phyloP scores from a whole-genome alignment of 1,139 yeast genomes.

The Protomyces arabidopsidicola region DNA sequence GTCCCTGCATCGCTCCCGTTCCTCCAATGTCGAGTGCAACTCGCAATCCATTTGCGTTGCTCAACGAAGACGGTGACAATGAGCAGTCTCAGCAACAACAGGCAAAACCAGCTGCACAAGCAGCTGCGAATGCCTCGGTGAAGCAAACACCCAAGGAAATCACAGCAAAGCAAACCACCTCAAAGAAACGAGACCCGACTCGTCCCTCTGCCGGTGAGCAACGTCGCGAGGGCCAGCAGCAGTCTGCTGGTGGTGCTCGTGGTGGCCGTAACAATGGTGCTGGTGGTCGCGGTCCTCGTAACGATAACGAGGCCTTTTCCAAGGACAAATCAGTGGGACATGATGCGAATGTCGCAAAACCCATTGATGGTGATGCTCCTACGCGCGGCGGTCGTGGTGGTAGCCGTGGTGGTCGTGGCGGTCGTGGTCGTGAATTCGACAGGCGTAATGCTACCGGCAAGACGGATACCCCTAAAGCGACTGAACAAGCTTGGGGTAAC shows the following conservation, averaged over 20 bases:
- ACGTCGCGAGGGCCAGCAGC: conserved; percentile 10
- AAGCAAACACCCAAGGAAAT: conserved; percentile 57
- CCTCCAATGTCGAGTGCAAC: conserved; percentile 11
- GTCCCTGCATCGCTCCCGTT: no score
- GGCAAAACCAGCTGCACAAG: background rate
- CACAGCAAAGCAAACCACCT: conserved; percentile 75
- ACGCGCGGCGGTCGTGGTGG: conserved; percentile 51
- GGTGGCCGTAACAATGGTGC: conserved; percentile 58
- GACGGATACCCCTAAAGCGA: conserved; percentile 76
- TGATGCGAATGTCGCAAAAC: conserved; percentile 39
- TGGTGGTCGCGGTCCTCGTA: conserved; percentile 56
- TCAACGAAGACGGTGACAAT: conserved; percentile 18
- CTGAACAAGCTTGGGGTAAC: conserved; percentile 75
- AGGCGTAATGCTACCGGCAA: conserved; percentile 32
- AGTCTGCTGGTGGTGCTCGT: conserved; percentile 42
- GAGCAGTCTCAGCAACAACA: background rate
- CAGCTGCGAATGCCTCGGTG: background rate
- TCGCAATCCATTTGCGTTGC: conserved; percentile 22
- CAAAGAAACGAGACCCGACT: conserved; percentile 81
- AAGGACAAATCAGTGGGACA: conserved; percentile 27
- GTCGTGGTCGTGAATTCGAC: conserved; percentile 45
- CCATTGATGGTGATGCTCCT: conserved; percentile 36
- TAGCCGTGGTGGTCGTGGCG: conserved; percentile 30
- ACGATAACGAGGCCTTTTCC: conserved; percentile 41
- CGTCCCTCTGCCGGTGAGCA: conserved; percentile 38